phyloP scores from a whole-genome alignment of 495 filamentous ascomycete species.

The Antarctomyces pellizariae region DNA sequence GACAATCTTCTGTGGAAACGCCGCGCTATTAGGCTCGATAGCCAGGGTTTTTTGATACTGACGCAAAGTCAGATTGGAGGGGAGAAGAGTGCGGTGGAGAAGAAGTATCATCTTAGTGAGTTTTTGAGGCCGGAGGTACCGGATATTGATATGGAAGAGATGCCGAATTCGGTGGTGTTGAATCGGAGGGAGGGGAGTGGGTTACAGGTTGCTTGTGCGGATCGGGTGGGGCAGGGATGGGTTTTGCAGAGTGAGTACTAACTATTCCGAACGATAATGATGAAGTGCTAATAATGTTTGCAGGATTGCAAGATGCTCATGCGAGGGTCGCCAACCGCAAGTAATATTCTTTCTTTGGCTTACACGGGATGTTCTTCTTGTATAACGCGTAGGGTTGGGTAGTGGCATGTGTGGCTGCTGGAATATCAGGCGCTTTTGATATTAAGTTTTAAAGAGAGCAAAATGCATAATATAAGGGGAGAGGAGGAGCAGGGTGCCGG shows the following conservation, averaged over 20 bases:
- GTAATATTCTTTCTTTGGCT: too few relatives aligned
- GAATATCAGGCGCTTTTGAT: too few relatives aligned
- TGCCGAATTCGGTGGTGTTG: slow-evolving; percentile 67
- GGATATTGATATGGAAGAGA: slow-evolving; percentile 69
- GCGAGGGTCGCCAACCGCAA: too few relatives aligned
- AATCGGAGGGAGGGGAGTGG: slow-evolving; percentile 68
- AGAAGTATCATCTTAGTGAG: slow-evolving; percentile 59
- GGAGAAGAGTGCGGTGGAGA: slow-evolving; percentile 25
- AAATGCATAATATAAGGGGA: too few relatives aligned
- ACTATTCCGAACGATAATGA: too few relatives aligned
- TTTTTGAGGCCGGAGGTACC: slow-evolving; percentile 58
- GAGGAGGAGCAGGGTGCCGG: too few relatives aligned
- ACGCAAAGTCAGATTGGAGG: slow-evolving; percentile 13
- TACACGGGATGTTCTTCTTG: too few relatives aligned
- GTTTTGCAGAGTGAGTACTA: slow-evolving; percentile 45
- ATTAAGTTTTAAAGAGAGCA: too few relatives aligned
- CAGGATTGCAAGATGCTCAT: too few relatives aligned
- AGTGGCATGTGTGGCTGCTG: too few relatives aligned
- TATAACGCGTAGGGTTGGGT: too few relatives aligned
- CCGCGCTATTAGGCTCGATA: slow-evolving; percentile 55
- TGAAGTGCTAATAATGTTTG: too few relatives aligned
- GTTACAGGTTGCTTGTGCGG: slow-evolving; percentile 70
- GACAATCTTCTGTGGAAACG: slow-evolving; percentile 86
- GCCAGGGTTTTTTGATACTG: slow-evolving; percentile 45
- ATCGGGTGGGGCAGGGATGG: slow-evolving; percentile 42